Base-by-base conservation (phyloP, 345 rosid genomes). In the Lepidium didymum region DNA sequence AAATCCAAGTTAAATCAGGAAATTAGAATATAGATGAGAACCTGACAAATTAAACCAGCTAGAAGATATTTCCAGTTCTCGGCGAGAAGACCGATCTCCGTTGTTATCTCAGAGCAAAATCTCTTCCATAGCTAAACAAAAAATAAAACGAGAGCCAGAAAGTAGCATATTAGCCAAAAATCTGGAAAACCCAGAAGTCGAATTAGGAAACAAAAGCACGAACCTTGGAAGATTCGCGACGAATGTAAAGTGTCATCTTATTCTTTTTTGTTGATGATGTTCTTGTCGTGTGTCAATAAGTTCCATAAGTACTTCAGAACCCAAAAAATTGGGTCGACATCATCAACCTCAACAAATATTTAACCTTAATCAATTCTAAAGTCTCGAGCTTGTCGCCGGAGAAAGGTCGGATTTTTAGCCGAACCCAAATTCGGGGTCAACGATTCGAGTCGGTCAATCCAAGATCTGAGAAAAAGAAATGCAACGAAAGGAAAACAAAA, bases 221-320 rank as follows among this genome's bases (percentile, higher is more conserved):
- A 69, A 87, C 89, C 92, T 90, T 90, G 10, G 98, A 89, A 86
- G 98, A 84, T 84, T 92, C 95, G 54, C 95, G 94, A 78, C 98
- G 86, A 85, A 93, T 86, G 90, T 88, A 93, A 83, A 84, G 84
- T 71, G 89, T 85, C 98, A 93, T 93, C 78, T 73, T 76, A 41
- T 18, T 70, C 61, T 73, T 21, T 37, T 66, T 62, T 33, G 60
- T 62, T 46, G 42, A 8, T 73, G 72, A 29, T 66, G 21, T 41
- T 74, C 47, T 44, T 76, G 29, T 61, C 76, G 63, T 77, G 76
- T 74, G 75, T 81, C 75, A 71, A 80, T 77, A 74, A 85, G 73
- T 86, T 76, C 90, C 93, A 92, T 86, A 75, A 6, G 75, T 83
- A 81, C 75, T 81, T 84, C 81, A 84, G 44, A 79, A 11, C 82